These are phyloP conservation scores for Leptographium procerum DNA, from an alignment of 2,329 filamentous ascomycete genomes.

Conservation along the genomic window DNA sequence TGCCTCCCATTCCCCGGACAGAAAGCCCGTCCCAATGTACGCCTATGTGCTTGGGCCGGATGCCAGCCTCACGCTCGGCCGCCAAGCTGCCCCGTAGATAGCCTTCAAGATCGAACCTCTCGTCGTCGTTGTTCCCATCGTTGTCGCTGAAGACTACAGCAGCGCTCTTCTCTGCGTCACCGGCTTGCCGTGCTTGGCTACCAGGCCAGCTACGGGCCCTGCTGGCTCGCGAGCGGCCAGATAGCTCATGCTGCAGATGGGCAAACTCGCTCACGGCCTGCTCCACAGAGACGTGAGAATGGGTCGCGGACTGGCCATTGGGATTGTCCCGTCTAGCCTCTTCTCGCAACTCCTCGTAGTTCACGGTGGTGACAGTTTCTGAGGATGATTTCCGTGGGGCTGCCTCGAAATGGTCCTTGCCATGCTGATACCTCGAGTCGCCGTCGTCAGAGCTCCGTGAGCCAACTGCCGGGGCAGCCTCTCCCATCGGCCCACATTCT, in stretches of 20 bases:
- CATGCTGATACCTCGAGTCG: conserved; percentile 6
- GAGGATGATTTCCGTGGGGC: conserved; percentile 11
- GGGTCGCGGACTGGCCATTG: conserved; percentile 30
- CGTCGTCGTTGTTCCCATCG: conserved; percentile 30
- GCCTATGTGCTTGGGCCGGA: conserved; percentile 68
- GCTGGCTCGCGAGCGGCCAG: conserved; percentile 43
- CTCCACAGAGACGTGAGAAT: conserved; percentile 48
- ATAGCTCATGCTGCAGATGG: conserved; percentile 51
- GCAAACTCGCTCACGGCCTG: conserved; percentile 61
- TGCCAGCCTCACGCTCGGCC: conserved; percentile 65
- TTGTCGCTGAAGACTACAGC: conserved; percentile 16
- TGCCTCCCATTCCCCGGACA: conserved; percentile 63
- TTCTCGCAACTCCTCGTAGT: conserved; percentile 28
- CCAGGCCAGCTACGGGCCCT: conserved; percentile 23
- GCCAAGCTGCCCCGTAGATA: conserved; percentile 60
- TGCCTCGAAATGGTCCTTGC: conserved; percentile 11
- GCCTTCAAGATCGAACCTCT: conserved; percentile 64
- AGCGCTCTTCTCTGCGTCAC: conserved; percentile 47
- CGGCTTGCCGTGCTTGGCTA: conserved; percentile 24
- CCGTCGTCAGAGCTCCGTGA: background rate
- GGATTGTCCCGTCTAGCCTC: conserved; percentile 34
- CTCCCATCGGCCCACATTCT: conserved; percentile 10
- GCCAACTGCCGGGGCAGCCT: background rate
- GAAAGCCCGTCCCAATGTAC: conserved; percentile 70
- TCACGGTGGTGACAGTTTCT: conserved; percentile 16